Evolutionary conservation across 2,329 filamentous ascomycete species (phyloP).

Genomic region (Sarocladium brachiariae): DNA sequence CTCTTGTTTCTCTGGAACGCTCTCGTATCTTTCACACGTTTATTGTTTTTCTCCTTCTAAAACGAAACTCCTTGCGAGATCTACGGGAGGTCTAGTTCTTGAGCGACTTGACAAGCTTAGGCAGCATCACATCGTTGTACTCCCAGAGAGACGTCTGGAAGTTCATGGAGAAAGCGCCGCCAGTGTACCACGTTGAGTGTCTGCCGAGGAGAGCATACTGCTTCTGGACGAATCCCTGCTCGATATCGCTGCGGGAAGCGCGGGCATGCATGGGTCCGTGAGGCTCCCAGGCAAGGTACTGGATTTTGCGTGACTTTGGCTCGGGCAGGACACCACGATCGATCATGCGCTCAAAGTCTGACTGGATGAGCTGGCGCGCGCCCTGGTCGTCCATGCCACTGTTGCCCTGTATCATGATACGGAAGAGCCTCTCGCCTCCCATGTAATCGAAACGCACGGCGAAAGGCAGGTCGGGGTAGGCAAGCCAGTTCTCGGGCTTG

Average conservation of each 20-base stretch:
- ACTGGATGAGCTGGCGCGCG: slow-evolving; percentile 20
- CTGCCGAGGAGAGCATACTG: slow-evolving; percentile 36
- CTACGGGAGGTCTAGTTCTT: background rate
- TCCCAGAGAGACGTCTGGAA: slow-evolving; percentile 28
- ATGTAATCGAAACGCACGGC: slow-evolving; percentile 22
- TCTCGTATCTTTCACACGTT: too few species aligned
- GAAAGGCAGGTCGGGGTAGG: slow-evolving; percentile 16
- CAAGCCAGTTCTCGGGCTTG: slow-evolving; percentile 16
- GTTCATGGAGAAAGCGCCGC: slow-evolving; percentile 28
- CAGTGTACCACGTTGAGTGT: slow-evolving; percentile 37
- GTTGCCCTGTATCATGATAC: slow-evolving; percentile 22
- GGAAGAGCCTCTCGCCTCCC: slow-evolving; percentile 24
- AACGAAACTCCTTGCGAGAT: background rate
- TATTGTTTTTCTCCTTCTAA: too few species aligned
- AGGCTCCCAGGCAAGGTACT: slow-evolving; percentile 26
- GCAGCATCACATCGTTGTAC: slow-evolving; percentile 22
- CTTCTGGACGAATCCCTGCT: slow-evolving; percentile 32
- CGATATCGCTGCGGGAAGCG: slow-evolving; percentile 26
- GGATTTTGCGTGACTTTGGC: slow-evolving; percentile 17
- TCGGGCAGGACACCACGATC: slow-evolving; percentile 19
- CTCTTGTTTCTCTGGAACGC: too few species aligned
- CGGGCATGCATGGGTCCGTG: slow-evolving; percentile 31
- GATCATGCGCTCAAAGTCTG: slow-evolving; percentile 22
- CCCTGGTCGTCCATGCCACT: slow-evolving; percentile 14
- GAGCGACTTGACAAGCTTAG: slow-evolving; percentile 12